Evolutionary conservation across 768 basidiomycete genomes (phyloP).

Genomic region (Calvatia gigantea): DNA sequence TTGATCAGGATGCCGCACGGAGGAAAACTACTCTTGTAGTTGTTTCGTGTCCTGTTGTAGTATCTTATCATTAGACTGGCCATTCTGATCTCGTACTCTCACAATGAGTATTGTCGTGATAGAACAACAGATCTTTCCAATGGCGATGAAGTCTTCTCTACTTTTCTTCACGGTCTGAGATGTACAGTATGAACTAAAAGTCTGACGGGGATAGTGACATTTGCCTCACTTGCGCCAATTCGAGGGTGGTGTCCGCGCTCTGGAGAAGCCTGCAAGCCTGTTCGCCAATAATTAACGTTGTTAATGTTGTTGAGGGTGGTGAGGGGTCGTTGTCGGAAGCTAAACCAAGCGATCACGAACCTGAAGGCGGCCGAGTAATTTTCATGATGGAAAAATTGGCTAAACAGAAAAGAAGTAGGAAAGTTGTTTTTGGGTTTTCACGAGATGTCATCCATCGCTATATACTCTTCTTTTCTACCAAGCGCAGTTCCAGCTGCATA

Average conservation of each 20-base stretch:
- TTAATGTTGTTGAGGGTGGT: background rate
- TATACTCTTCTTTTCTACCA: too few relatives aligned
- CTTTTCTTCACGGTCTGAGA: slow-evolving; percentile 1
- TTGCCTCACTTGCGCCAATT: background rate
- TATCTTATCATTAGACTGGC: background rate
- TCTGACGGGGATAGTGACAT: background rate
- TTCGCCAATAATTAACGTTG: background rate
- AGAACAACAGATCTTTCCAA: background rate
- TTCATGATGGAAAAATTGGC: too few relatives aligned
- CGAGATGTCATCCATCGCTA: too few relatives aligned
- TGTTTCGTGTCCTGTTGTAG: background rate
- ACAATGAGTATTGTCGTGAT: slow-evolving; percentile 1
- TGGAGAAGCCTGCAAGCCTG: background rate
- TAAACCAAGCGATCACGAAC: background rate
- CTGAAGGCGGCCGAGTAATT: too few relatives aligned
- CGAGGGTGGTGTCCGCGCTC: background rate
- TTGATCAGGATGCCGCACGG: background rate
- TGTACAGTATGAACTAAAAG: background rate
- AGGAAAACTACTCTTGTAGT: background rate
- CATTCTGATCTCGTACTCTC: background rate
- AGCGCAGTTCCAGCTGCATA: too few relatives aligned
- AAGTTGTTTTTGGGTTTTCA: too few relatives aligned
- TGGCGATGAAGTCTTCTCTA: background rate
- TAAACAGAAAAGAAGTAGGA: too few relatives aligned
- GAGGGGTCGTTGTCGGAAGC: background rate